A percentile compares a stretch with the other conserved stretches of the same genome.
Conservation (phyloP, 441 rosid genomes). For the Eruca vesicaria region DNA sequence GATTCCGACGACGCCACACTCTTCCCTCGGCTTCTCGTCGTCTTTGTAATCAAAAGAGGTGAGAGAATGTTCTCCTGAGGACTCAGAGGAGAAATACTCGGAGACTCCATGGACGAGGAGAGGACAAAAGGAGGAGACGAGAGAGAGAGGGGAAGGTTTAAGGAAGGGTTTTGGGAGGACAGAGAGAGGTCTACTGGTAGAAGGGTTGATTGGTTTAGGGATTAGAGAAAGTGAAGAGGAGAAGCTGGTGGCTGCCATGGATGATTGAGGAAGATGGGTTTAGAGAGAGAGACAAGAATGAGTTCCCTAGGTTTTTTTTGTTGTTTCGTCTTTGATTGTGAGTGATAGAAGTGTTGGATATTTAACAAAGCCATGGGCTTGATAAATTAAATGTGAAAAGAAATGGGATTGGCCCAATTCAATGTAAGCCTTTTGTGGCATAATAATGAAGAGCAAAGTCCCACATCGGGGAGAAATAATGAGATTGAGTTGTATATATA, state of each 20-base stretch:
- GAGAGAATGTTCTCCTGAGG: constrained; percentile 28
- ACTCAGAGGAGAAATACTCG: background rate
- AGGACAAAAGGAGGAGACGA: background rate
- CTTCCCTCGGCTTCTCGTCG: constrained; percentile 84
- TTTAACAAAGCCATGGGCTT: too few relatives aligned
- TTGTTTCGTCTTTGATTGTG: background rate
- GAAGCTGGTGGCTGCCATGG: constrained; percentile 29
- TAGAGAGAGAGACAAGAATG: background rate
- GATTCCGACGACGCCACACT: constrained; percentile 93
- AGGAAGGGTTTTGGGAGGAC: constrained; percentile 2
- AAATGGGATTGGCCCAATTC: too few relatives aligned
- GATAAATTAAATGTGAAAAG: too few relatives aligned
- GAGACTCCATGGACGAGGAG: background rate
- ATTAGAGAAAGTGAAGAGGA: constrained; percentile 19
- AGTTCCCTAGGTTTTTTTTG: constrained; percentile 16
- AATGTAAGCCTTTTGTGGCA: too few relatives aligned
- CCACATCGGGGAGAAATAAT: too few relatives aligned
- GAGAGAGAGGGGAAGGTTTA: constrained; percentile 2
- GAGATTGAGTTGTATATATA: too few relatives aligned
- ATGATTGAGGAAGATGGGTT: background rate
- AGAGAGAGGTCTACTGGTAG: background rate
- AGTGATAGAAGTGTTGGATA: too few relatives aligned
- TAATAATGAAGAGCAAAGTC: too few relatives aligned
- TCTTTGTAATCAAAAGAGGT: constrained; percentile 27
- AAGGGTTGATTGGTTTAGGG: constrained; percentile 8